Conservation (phyloP, 1,139 yeast species). For the Sugiyamaella pinicola region DNA sequence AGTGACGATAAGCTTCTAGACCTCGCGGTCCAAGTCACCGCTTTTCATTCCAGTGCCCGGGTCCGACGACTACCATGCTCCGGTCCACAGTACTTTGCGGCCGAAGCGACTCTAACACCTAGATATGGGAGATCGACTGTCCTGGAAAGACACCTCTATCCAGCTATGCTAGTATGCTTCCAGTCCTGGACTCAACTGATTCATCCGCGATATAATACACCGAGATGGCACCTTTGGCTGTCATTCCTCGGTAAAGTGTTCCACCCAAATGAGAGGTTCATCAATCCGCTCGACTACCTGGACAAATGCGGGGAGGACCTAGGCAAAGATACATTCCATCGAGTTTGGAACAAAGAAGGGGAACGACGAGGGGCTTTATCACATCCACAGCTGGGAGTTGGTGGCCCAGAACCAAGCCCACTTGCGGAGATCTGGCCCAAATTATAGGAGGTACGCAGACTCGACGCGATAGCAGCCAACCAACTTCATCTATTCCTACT, state of each 20-base stretch:
- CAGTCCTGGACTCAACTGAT: not conserved
- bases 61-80: not conserved
- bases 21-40: not conserved
- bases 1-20: not conserved
- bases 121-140: not conserved
- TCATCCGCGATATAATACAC: not conserved
- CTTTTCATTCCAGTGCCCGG: not conserved
- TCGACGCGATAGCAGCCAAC: too few species aligned
- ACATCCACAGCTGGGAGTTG: too few species aligned
- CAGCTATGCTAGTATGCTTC: not conserved
- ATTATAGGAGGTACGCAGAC: too few species aligned
- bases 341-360: not conserved
- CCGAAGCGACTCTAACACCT: not conserved
- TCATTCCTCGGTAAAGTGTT: not conserved
- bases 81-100: not conserved
- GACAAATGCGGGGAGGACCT: not conserved
- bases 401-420: too few species aligned
- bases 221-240: not conserved
- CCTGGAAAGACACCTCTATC: not conserved
- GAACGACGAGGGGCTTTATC: not conserved
- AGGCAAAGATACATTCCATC: not conserved
- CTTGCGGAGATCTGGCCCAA: too few species aligned
- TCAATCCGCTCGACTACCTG: not conserved
- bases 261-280: not conserved
- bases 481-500: too few species aligned